phyloP scores from a whole-genome alignment of 176 grass and related monocot species.

The Tillandsia leiboldiana region DNA sequence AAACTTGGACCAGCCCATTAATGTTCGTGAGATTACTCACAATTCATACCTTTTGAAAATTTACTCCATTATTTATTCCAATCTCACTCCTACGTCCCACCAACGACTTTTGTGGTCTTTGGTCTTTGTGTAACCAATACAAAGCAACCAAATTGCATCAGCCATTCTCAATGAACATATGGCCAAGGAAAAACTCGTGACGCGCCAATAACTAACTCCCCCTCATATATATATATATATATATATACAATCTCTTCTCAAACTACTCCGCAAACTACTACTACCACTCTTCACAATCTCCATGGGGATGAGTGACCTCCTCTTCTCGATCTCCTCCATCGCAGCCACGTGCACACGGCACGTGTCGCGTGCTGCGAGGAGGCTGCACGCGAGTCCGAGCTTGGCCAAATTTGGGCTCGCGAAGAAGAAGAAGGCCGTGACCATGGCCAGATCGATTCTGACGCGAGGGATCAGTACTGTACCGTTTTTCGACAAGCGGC shows the following conservation, averaged over 20 bases:
- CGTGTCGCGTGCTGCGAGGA: constrained; percentile 12
- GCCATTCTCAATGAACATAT: too few relatives aligned
- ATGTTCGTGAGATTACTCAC: too few relatives aligned
- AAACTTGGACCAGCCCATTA: too few relatives aligned
- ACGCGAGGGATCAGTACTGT: too few relatives aligned
- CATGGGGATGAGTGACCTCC: constrained; percentile 22
- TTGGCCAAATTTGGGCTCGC: neutral
- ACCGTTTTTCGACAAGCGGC: neutral
- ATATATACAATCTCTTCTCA: neutral
- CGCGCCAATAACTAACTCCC: neutral
- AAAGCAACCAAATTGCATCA: too few relatives aligned
- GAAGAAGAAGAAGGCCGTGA: neutral
- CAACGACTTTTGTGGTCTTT: too few relatives aligned
- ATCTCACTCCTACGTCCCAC: too few relatives aligned
- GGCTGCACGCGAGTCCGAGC: neutral
- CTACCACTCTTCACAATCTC: neutral
- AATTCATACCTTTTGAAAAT: too few relatives aligned
- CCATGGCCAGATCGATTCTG: too few relatives aligned
- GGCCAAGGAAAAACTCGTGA: too few relatives aligned
- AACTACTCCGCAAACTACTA: neutral
- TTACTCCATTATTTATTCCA: too few relatives aligned
- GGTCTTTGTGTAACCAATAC: too few relatives aligned
- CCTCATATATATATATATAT: neutral
- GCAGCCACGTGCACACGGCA: constrained; percentile 15
- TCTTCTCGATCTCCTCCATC: constrained; percentile 25